Evolutionary conservation across 805 yeast genomes (phyloP).

Genomic region (Vanderwaltozyma verrucispora): DNA sequence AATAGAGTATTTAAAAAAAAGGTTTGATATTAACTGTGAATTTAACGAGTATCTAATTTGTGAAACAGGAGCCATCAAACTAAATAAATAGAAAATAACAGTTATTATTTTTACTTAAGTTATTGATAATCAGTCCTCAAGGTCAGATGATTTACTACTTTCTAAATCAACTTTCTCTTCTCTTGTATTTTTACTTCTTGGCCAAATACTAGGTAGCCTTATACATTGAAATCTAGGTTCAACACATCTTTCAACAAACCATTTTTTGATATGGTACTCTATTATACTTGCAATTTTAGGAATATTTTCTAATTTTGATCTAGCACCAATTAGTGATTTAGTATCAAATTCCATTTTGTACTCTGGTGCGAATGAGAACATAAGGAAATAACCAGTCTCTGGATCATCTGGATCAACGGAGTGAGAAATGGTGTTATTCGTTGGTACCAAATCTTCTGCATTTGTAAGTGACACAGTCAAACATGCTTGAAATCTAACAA

Average conservation of each 20-base stretch:
- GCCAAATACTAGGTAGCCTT: conserved; percentile 82
- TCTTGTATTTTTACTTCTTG: conserved; percentile 48
- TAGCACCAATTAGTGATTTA: conserved; percentile 83
- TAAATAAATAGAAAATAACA: conserved; percentile 3
- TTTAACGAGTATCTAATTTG: conserved; percentile 7
- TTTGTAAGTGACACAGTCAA: conserved; percentile 60
- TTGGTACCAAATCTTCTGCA: conserved; percentile 22
- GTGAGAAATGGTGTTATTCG: too few relatives aligned
- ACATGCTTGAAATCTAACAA: conserved; percentile 86
- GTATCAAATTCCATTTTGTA: conserved; percentile 81
- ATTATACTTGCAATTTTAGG: conserved; percentile 83
- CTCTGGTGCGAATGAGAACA: conserved; percentile 87
- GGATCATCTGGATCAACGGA: conserved; percentile 10
- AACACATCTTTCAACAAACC: conserved; percentile 90
- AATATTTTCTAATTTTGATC: conserved; percentile 84
- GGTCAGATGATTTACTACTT: conserved; percentile 4
- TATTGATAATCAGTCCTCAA: neutral
- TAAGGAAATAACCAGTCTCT: conserved; percentile 53
- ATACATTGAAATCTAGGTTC: conserved; percentile 89
- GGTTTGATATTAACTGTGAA: conserved; percentile 9
- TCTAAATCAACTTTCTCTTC: conserved; percentile 24
- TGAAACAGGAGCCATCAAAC: conserved; percentile 9
- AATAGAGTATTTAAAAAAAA: conserved; percentile 6
- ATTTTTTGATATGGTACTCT: conserved; percentile 69
- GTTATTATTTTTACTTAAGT: too few relatives aligned